Conservation (phyloP, 768 basidiomycete genomes). For the Psilocybe cyanescens region DNA sequence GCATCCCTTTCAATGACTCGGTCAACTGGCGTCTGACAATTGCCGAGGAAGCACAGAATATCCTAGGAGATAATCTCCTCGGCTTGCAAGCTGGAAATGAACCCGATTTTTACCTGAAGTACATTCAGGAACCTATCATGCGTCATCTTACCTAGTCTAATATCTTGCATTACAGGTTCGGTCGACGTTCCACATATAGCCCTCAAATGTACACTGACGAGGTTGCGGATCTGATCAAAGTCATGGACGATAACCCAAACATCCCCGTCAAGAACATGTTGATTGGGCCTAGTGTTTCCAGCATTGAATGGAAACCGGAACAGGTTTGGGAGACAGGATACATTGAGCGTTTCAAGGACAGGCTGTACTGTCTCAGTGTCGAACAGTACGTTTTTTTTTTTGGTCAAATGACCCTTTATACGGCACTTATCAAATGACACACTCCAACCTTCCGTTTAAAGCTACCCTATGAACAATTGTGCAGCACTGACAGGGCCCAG, state of each 20-base stretch:
- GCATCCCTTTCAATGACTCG: constrained; percentile 71
- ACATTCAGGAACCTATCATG: constrained; percentile 13
- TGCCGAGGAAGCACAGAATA: constrained; percentile 58
- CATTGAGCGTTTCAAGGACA: constrained; percentile 42
- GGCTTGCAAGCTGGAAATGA: constrained; percentile 79
- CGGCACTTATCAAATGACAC: not conserved
- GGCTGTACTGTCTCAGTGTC: constrained; percentile 50
- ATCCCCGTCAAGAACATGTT: constrained; percentile 40
- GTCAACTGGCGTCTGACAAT: constrained; percentile 53
- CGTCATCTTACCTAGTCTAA: constrained; percentile 2
- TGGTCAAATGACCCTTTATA: not conserved
- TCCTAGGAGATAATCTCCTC: constrained; percentile 68
- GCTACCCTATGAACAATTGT: constrained; percentile 61
- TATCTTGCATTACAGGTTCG: constrained; percentile 28
- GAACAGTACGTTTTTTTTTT: constrained; percentile 51
- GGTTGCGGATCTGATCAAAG: constrained; percentile 24
- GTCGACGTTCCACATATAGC: constrained; percentile 37
- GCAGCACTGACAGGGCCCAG: constrained; percentile 43
- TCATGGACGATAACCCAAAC: constrained; percentile 26
- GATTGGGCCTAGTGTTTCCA: constrained; percentile 67
- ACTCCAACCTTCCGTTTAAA: constrained; percentile 14
- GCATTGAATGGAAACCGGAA: constrained; percentile 48
- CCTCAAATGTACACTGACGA: constrained; percentile 53
- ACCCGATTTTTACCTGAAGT: constrained; percentile 70
- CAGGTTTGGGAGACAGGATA: constrained; percentile 56